These are phyloP conservation scores for Arabidopsis arenosa DNA, from an alignment of 345 rosid species.

Conservation along the genomic window DNA sequence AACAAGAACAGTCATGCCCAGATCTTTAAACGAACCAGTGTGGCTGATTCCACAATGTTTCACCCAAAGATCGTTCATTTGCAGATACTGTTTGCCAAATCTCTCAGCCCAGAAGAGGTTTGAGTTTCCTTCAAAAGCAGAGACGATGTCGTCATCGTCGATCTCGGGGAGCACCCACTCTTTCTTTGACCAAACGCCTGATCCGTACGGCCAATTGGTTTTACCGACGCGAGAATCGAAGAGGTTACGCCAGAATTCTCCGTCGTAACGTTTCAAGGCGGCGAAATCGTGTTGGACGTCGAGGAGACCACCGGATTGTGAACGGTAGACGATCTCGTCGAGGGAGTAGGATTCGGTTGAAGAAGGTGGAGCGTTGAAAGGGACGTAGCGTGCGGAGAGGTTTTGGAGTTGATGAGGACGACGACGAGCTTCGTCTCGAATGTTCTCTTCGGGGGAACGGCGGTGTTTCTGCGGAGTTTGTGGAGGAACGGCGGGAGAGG, in stretches of 20 bases:
- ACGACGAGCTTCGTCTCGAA: slow-evolving; percentile 76
- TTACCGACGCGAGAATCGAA: slow-evolving; percentile 87
- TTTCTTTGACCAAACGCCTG: slow-evolving; percentile 91
- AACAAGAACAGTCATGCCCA: slow-evolving; percentile 87
- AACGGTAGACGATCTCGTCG: slow-evolving; percentile 82
- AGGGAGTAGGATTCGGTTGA: slow-evolving; percentile 74
- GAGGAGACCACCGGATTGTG: slow-evolving; percentile 78
- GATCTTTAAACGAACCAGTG: slow-evolving; percentile 83
- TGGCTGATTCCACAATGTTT: slow-evolving; percentile 88
- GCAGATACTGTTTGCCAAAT: slow-evolving; percentile 66
- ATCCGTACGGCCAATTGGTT: slow-evolving; percentile 82
- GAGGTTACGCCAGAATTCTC: slow-evolving; percentile 69
- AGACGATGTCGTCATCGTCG: slow-evolving; percentile 72
- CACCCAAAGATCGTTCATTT: slow-evolving; percentile 88
- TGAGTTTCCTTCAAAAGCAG: slow-evolving; percentile 86
- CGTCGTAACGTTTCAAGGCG: slow-evolving; percentile 65
- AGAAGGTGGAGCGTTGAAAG: slow-evolving; percentile 59
- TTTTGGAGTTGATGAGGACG: slow-evolving; percentile 43
- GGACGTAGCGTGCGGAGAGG: slow-evolving; percentile 73
- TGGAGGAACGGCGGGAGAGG: slow-evolving; percentile 36
- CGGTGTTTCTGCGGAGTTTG: slow-evolving; percentile 39
- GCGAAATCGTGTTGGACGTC: slow-evolving; percentile 79
- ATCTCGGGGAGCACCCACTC: slow-evolving; percentile 89
- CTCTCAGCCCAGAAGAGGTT: slow-evolving; percentile 91
- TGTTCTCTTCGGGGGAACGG: slow-evolving; percentile 48